Percentiles rank a stretch among this genome's conserved stretches.
Evolutionary conservation across 768 basidiomycete genomes (phyloP).

Genomic region (Leccinum obscurum): DNA sequence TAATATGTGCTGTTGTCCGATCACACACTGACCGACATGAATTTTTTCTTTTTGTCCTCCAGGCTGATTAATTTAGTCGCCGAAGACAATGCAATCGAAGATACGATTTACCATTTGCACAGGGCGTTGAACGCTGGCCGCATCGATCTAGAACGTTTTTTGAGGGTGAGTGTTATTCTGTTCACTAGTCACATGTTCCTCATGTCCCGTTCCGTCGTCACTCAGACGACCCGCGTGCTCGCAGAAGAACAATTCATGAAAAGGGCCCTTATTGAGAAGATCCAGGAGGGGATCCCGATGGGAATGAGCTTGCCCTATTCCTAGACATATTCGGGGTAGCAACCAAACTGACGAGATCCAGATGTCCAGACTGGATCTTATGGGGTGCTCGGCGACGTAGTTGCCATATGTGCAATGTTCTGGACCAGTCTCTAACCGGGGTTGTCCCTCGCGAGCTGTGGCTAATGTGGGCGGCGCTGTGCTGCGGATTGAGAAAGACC

Average conservation of each 20-base stretch:
- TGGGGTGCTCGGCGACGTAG: slow-evolving; percentile 36
- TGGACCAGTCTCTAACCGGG: slow-evolving; percentile 30
- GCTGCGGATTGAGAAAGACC: slow-evolving; percentile 22
- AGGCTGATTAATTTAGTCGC: slow-evolving; percentile 96
- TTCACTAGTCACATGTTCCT: slow-evolving; percentile 18
- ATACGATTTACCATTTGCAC: slow-evolving; percentile 96
- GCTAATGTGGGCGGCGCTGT: slow-evolving; percentile 16
- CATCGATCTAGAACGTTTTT: slow-evolving; percentile 92
- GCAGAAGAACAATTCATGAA: slow-evolving; percentile 98
- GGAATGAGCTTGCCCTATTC: slow-evolving; percentile 40
- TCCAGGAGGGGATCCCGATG: slow-evolving; percentile 60
- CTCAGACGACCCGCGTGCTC: slow-evolving; percentile 76
- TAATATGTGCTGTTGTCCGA: not conserved
- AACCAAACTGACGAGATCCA: slow-evolving; percentile 26
- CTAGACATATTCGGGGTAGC: slow-evolving; percentile 41
- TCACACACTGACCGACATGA: slow-evolving; percentile 18
- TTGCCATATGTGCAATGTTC: slow-evolving; percentile 39
- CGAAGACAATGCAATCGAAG: slow-evolving; percentile 99
- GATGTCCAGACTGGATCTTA: slow-evolving; percentile 26
- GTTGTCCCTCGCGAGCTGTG: slow-evolving; percentile 18
- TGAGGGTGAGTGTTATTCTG: slow-evolving; percentile 62
- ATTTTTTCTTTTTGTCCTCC: slow-evolving; percentile 1
- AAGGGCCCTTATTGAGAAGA: slow-evolving; percentile 91
- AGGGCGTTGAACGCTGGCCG: slow-evolving; percentile 88
- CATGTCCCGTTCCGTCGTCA: slow-evolving; percentile 19